A percentile compares a stretch with the other conserved stretches of the same genome.
phyloP scores from a whole-genome alignment of 1,284 basidiomycete genomes.

The Clitocybe nebularis region DNA sequence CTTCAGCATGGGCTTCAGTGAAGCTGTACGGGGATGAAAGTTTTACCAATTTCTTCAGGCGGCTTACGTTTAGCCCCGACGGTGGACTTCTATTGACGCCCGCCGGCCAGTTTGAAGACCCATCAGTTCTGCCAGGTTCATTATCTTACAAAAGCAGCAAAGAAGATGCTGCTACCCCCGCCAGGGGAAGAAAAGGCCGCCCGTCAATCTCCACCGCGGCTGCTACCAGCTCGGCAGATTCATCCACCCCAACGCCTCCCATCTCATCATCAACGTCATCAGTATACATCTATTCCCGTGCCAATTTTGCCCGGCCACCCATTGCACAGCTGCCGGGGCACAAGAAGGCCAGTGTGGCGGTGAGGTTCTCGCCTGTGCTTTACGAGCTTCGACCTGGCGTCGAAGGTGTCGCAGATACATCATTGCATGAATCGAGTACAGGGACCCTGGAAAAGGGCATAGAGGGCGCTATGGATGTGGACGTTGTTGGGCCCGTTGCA shows the following conservation, averaged over 20 bases:
- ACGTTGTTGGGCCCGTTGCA: conserved; percentile 45
- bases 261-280: conserved; percentile 44
- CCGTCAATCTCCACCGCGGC: conserved; percentile 35
- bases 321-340: conserved; percentile 95
- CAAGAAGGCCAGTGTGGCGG: conserved; percentile 91
- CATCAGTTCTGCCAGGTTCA: conserved; percentile 50
- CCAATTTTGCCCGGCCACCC: conserved; percentile 87
- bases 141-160: conserved; percentile 21
- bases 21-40: conserved; percentile 93
- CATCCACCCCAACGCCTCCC: conserved; percentile 15
- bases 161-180: conserved; percentile 39
- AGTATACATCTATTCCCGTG: conserved; percentile 94
- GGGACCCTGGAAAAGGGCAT: conserved; percentile 63
- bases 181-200: conserved; percentile 52
- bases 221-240: conserved; percentile 16
- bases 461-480: conserved; percentile 61
- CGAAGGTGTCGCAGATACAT: conserved; percentile 31
- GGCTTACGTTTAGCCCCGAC: conserved; percentile 92
- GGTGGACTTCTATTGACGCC: conserved; percentile 92
- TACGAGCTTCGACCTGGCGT: conserved; percentile 79
- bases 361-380: conserved; percentile 90
- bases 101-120: conserved; percentile 94
- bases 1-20: conserved; percentile 36
- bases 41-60: conserved; percentile 93
- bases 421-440: conserved; percentile 41